These are phyloP conservation scores for Senna siamea DNA, from an alignment of 306 rosid genomes.

Conservation along the genomic window DNA sequence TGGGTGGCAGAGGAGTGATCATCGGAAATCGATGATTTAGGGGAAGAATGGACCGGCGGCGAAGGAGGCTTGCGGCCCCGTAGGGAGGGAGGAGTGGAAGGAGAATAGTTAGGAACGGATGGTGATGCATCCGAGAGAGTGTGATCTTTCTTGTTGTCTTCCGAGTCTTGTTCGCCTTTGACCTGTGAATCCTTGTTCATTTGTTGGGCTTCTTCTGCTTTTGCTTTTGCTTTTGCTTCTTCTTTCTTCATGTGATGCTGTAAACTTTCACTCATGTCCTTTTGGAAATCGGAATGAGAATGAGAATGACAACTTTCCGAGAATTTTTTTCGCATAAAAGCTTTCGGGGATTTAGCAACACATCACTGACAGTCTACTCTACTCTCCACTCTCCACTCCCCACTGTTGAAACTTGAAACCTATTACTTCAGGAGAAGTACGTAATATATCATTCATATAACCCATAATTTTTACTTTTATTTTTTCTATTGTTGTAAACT, in stretches of 20 bases:
- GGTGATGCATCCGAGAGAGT: constrained; percentile 28
- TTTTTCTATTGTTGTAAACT: too few species aligned
- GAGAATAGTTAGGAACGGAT: constrained; percentile 35
- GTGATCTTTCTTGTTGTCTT: constrained; percentile 25
- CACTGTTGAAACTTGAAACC: too few species aligned
- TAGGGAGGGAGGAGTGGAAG: constrained; percentile 47
- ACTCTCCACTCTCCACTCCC: too few species aligned
- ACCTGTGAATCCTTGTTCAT: neutral
- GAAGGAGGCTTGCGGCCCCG: constrained; percentile 51
- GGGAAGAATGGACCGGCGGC: constrained; percentile 47
- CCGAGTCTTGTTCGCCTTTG: neutral
- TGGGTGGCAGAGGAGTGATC: constrained; percentile 39
- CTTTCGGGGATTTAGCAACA: neutral
- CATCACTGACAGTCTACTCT: neutral
- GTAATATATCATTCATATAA: too few species aligned
- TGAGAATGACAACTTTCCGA: neutral
- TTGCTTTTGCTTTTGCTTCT: neutral
- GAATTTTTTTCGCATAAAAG: too few species aligned
- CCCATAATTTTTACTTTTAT: too few species aligned
- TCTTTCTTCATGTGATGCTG: neutral
- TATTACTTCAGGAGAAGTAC: too few species aligned
- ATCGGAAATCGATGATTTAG: constrained; percentile 40
- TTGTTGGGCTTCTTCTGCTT: neutral
- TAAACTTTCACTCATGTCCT: neutral
- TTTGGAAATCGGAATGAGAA: neutral